These are phyloP conservation scores for Cystobasidium tubakii DNA, from an alignment of 768 basidiomycete species.

Conservation along the genomic window DNA sequence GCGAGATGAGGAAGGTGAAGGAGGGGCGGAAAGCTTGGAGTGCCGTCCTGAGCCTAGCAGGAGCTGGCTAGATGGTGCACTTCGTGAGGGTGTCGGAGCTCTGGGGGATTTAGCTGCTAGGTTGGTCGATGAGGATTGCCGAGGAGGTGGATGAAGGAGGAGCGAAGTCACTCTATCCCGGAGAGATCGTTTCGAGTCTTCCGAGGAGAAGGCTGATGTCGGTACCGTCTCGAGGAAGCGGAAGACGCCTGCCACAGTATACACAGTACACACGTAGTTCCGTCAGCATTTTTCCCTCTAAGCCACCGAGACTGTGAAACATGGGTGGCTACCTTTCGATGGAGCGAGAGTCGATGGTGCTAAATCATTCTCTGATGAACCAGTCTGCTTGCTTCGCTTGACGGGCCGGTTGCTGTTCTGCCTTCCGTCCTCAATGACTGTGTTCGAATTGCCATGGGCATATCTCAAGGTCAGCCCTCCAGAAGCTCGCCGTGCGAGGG, in stretches of 20 bases:
- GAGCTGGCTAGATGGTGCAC: neutral
- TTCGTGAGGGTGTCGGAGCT: neutral
- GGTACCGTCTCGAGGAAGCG: conserved; percentile 43
- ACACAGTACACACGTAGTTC: neutral
- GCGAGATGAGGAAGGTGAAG: neutral
- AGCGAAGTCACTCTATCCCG: conserved; percentile 20
- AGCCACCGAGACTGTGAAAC: neutral
- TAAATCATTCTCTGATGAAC: neutral
- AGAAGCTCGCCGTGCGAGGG: neutral
- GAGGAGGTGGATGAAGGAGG: conserved; percentile 4
- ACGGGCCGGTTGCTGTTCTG: neutral
- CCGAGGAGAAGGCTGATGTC: conserved; percentile 8
- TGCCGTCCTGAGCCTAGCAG: neutral
- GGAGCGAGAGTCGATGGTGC: neutral
- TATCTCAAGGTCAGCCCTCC: neutral
- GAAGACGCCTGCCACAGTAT: conserved; percentile 38
- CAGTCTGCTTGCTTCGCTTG: conserved; percentile 1
- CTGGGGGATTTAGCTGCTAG: neutral
- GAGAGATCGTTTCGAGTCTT: conserved; percentile 15
- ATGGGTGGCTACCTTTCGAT: neutral
- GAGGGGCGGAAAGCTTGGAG: neutral
- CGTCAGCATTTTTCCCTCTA: too few species aligned
- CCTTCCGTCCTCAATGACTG: conserved; percentile 41
- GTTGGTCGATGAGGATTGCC: neutral
- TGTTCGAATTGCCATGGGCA: neutral